A percentile compares a stretch with the other conserved stretches of the same genome.
Evolutionary conservation across 345 rosid genomes (phyloP).

Genomic region (Jatropha curcas): DNA sequence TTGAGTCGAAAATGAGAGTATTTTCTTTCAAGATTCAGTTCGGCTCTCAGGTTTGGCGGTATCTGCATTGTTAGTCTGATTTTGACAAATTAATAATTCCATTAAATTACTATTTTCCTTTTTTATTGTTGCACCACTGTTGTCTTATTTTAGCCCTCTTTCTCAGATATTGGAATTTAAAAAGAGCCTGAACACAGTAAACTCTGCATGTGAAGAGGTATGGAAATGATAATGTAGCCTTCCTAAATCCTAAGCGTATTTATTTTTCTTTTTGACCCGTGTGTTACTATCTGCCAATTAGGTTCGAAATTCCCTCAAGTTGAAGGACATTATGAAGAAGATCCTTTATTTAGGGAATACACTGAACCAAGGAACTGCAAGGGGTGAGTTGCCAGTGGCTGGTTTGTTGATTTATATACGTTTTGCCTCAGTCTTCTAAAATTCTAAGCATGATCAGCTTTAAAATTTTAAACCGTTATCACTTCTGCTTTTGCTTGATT

Average conservation of each 20-base stretch:
- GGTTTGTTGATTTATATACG: slow-evolving; percentile 3
- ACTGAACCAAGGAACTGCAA: slow-evolving; percentile 96
- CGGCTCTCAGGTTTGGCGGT: slow-evolving; percentile 81
- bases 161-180: slow-evolving; percentile 80
- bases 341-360: slow-evolving; percentile 90
- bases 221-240: slow-evolving; percentile 22
- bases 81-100: slow-evolving; percentile 20
- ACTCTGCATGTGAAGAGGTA: slow-evolving; percentile 96
- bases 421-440: neutral
- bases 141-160: slow-evolving; percentile 18
- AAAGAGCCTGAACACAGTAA: slow-evolving; percentile 76
- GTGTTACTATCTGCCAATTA: slow-evolving; percentile 28
- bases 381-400: slow-evolving; percentile 54
- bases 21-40: slow-evolving; percentile 97
- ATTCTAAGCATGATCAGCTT: neutral
- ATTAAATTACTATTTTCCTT: slow-evolving; percentile 5
- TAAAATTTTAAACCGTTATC: neutral
- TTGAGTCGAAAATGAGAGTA: slow-evolving; percentile 91
- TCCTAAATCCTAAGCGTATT: slow-evolving; percentile 15
- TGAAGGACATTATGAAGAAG: slow-evolving; percentile 93
- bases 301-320: slow-evolving; percentile 80
- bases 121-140: neutral
- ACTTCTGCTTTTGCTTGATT: neutral
- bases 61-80: slow-evolving; percentile 39
- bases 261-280: slow-evolving; percentile 15